A percentile compares a stretch with the other conserved stretches of the same genome.
Evolutionary conservation across 1,139 yeast genomes (phyloP).

Genomic region (Hansenula lynferdii): DNA sequence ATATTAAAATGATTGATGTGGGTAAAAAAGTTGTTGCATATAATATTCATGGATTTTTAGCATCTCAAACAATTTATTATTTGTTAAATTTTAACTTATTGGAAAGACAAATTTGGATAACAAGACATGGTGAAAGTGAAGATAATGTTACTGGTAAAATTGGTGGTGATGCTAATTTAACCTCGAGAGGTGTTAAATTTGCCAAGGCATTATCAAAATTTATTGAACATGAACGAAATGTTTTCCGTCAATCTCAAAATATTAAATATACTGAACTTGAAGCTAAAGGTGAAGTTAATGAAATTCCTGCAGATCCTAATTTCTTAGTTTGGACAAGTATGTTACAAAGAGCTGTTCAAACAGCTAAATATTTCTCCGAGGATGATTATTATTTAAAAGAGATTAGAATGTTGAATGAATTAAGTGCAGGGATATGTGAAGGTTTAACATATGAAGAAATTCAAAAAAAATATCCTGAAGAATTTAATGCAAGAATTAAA

Average conservation of each 20-base stretch:
- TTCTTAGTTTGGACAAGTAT: conserved; percentile 94
- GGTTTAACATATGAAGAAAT: conserved; percentile 90
- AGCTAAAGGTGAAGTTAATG: conserved; percentile 21
- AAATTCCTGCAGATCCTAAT: conserved; percentile 34
- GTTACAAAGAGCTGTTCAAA: conserved; percentile 72
- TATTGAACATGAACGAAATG: conserved; percentile 65
- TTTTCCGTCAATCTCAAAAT: conserved; percentile 63
- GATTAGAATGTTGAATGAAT: conserved; percentile 89
- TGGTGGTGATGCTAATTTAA: conserved; percentile 88
- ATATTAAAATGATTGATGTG: conserved; percentile 93
- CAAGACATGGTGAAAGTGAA: conserved; percentile 89
- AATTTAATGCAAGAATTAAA: conserved; percentile 67
- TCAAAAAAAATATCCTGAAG: conserved; percentile 64
- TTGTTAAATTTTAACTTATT: conserved; percentile 83
- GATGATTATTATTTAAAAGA: conserved; percentile 76
- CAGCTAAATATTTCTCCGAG: conserved; percentile 71
- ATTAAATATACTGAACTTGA: conserved; percentile 40
- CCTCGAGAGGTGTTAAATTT: conserved; percentile 74
- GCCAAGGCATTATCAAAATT: conserved; percentile 69
- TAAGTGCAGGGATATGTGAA: conserved; percentile 90
- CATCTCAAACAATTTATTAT: conserved; percentile 91
- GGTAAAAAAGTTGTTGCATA: conserved; percentile 92
- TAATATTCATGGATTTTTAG: conserved; percentile 86
- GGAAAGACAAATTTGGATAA: conserved; percentile 92
- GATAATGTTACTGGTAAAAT: conserved; percentile 82